Evolutionary conservation across 108 stramenopile species (phyloP).

Genomic region (Pinguiococcus pyrenoidosus): DNA sequence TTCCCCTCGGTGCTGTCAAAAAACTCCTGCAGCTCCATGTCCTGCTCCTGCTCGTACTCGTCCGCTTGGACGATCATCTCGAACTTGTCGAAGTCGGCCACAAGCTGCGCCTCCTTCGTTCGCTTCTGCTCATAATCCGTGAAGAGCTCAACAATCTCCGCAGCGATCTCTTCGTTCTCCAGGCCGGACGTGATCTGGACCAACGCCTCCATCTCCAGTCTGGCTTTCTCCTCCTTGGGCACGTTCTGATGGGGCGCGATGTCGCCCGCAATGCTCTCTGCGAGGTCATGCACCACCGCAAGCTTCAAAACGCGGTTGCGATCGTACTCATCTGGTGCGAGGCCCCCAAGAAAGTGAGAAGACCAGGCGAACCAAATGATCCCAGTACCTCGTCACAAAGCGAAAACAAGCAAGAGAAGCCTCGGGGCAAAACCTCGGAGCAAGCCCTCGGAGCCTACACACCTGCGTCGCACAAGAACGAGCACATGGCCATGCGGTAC

Average conservation of each 20-base stretch:
- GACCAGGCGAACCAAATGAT: too few species aligned
- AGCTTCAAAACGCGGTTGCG: constrained; percentile 33
- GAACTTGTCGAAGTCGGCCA: constrained; percentile 35
- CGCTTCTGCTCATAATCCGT: constrained; percentile 4
- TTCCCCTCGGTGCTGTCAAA: constrained; percentile 22
- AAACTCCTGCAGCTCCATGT: constrained; percentile 18
- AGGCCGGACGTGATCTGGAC: neutral
- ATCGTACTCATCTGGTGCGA: too few species aligned
- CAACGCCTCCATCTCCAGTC: constrained; percentile 17
- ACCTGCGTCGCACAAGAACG: too few species aligned
- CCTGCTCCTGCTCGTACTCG: constrained; percentile 27
- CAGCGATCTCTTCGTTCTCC: constrained; percentile 22
- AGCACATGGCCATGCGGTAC: constrained; percentile 37
- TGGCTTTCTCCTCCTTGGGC: constrained; percentile 25
- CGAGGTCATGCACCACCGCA: constrained; percentile 35
- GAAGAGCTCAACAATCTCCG: neutral
- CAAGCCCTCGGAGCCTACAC: too few species aligned
- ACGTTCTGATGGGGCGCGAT: constrained; percentile 27
- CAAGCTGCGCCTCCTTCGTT: constrained; percentile 22
- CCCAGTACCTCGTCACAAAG: too few species aligned
- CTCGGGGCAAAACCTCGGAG: too few species aligned
- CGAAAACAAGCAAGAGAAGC: too few species aligned
- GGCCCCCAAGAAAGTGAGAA: too few species aligned
- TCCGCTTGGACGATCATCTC: constrained; percentile 42
- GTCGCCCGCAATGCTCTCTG: constrained; percentile 38